phyloP scores from a whole-genome alignment of 2,329 filamentous ascomycete genomes.

The Penicillium sp. region DNA sequence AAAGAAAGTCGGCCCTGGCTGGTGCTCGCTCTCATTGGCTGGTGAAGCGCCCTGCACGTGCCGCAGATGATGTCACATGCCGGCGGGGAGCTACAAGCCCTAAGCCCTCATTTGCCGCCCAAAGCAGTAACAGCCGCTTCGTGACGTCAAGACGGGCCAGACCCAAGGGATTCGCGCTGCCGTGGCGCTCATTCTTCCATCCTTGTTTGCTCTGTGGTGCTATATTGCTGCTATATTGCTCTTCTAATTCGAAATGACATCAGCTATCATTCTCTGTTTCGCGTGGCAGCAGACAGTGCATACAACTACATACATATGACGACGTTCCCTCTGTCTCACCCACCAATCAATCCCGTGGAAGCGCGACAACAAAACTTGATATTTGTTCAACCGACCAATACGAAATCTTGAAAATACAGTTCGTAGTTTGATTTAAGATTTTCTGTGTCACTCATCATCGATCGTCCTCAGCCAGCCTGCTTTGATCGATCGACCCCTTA shows the following conservation, averaged over 20 bases:
- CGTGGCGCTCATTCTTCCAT: not conserved
- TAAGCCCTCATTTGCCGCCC: not conserved
- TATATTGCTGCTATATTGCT: too few species aligned
- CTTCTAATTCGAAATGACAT: too few species aligned
- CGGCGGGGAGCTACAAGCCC: not conserved
- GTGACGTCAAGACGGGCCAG: constrained; percentile 9
- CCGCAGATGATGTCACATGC: not conserved
- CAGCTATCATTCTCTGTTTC: too few species aligned
- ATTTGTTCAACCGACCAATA: not conserved
- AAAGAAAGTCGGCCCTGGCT: not conserved
- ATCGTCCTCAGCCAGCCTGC: not conserved
- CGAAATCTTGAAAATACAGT: too few species aligned
- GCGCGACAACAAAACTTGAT: not conserved
- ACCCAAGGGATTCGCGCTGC: too few species aligned
- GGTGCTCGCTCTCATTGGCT: not conserved
- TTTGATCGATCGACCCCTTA: not conserved
- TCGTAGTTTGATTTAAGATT: too few species aligned
- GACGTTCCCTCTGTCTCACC: too few species aligned
- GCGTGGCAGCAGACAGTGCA: too few species aligned
- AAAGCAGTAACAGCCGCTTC: not conserved
- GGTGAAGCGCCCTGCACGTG: not conserved
- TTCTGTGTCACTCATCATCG: not conserved
- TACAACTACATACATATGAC: too few species aligned
- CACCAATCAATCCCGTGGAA: too few species aligned
- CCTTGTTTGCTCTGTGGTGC: too few species aligned